Evolutionary conservation across 805 yeast genomes (phyloP), one percentile per base, ranked within the genome.

Genomic region (Teunomyces gatunensis): DNA sequence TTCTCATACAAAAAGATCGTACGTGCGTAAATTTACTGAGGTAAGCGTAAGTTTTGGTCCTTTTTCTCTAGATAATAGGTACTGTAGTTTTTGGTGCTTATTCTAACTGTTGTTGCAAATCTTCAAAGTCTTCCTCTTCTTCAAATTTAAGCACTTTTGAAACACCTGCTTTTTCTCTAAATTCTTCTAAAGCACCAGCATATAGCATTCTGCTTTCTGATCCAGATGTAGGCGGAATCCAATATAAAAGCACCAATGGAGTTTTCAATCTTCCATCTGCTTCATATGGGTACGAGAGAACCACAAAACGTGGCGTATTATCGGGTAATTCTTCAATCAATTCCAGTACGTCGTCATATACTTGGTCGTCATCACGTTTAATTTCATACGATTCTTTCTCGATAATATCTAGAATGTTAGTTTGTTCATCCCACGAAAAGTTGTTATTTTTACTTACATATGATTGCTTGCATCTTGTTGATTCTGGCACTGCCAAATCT

Each of bases 191-290:
- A 2, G 96, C 95, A 4, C 94, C 96, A 0, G 97, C 97, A 57
- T 89, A 90, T 42, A 88, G 68, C 97, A 90, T 91, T 64, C 85
- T 83, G 59, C 79, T 74, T 47, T 86, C 87, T 61, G 85, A 92
- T 13, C 87, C 85, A n/a, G 89, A 76, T 0, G 96, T 89, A 21
- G 84, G 85, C 3, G 97, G 97, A 50, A 88, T 78, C 84, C 91
- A 91, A 64, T 89, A 91, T n/a, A 91, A 56, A 61, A 91, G 65
- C 1, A 90, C 88, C 51, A 86, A 75, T 3, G 96, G 97, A 7
- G 80, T 75, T 41, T 82, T 77, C 57, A 79, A 75, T 47, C 95
- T 74, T 0, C 96, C 96, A 57, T 90, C 97, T 6, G 78, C 65
- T 20, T 78, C 79, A 57, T 83, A 66, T 5, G 96, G 96, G 57